These are phyloP conservation scores for Malus hybrid DNA, from an alignment of 331 rosid species.

Conservation along the genomic window DNA sequence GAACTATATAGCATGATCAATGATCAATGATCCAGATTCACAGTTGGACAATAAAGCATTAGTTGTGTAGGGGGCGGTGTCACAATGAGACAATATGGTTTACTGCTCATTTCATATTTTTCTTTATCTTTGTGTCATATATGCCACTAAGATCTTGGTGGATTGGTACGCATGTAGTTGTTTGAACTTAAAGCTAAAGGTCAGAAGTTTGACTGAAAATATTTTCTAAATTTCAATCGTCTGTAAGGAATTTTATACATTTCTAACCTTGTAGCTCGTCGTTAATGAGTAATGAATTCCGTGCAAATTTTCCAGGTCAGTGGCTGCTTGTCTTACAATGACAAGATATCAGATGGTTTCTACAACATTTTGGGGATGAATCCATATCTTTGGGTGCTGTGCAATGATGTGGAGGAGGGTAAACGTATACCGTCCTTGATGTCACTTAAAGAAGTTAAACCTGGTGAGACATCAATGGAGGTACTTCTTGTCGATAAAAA, in stretches of 20 bases:
- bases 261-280: not conserved
- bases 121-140: not conserved
- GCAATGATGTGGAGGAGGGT: conserved; percentile 74
- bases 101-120: no score
- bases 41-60: no score
- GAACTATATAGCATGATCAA: no score
- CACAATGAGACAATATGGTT: no score
- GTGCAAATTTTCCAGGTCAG: conserved; percentile 46
- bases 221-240: not conserved
- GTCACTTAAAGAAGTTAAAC: conserved; percentile 65
- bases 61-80: no score
- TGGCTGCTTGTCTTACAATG: conserved; percentile 90
- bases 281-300: not conserved
- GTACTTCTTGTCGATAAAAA: conserved; percentile 74
- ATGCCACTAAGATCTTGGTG: not conserved
- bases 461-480: conserved; percentile 68
- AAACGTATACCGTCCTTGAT: conserved; percentile 49
- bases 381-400: conserved; percentile 91
- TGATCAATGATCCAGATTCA: no score
- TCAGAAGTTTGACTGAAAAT: not conserved
- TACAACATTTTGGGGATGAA: conserved; percentile 94
- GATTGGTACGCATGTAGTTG: not conserved
- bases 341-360: conserved; percentile 91
- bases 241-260: not conserved
- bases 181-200: not conserved